Conservation (phyloP, 768 basidiomycete species). For the Strobilomyces dryophilus region DNA sequence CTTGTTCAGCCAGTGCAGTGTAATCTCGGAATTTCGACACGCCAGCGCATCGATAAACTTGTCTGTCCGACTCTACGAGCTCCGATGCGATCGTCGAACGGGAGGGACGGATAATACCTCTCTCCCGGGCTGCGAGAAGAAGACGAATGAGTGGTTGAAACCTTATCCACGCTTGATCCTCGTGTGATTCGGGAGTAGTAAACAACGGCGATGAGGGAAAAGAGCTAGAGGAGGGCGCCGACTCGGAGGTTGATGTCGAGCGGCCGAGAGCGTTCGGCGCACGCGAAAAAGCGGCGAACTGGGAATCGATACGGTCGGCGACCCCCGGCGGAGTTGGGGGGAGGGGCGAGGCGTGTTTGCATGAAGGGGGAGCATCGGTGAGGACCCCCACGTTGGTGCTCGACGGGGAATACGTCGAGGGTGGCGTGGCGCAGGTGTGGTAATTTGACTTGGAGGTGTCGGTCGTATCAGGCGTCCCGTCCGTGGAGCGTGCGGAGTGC, state of each 20-base stretch:
- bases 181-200: not conserved
- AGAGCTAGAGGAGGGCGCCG: conserved; percentile 1
- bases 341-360: not conserved
- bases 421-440: conserved; percentile 1
- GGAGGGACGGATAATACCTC: conserved; percentile 32
- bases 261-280: conserved; percentile 2
- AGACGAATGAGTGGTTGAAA: conserved; percentile 30
- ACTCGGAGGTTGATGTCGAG: not conserved
- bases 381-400: conserved; percentile 7
- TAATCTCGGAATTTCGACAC: conserved; percentile 27
- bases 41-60: conserved; percentile 24
- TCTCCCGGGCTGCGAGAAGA: conserved; percentile 21
- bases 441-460: conserved; percentile 2
- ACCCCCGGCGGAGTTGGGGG: not conserved
- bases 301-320: not conserved
- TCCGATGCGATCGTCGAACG: conserved; percentile 38
- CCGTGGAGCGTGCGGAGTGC: not conserved
- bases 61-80: conserved; percentile 28
- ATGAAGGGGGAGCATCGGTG: conserved; percentile 1
- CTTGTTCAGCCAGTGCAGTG: conserved; percentile 22
- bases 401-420: conserved; percentile 4
- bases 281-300: conserved; percentile 1
- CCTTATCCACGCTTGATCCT: conserved; percentile 14
- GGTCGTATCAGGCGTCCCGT: not conserved
- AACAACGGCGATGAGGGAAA: conserved; percentile 5